Percentiles rank a stretch among this genome's conserved stretches.
These are phyloP conservation scores for Penicillium sp. DNA, from an alignment of 2,329 filamentous ascomycete genomes.

Conservation along the genomic window DNA sequence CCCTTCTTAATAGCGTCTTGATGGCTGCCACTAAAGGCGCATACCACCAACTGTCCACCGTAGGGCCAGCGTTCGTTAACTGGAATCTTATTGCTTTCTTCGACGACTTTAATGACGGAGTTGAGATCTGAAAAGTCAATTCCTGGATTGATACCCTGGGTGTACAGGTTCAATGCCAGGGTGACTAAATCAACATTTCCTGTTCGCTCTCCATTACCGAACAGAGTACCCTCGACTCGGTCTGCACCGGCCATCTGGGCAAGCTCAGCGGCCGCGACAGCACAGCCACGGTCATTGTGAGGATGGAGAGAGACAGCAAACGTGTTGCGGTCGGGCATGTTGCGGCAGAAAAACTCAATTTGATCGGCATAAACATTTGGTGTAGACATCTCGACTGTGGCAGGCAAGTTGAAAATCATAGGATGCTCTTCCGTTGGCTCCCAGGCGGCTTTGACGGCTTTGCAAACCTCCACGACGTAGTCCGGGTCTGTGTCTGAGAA, in stretches of 20 bases:
- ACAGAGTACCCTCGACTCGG: slow-evolving; percentile 87
- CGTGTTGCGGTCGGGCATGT: slow-evolving; percentile 81
- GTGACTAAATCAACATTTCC: slow-evolving; percentile 96
- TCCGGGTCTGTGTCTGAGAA: slow-evolving; percentile 90
- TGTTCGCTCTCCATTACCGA: slow-evolving; percentile 92
- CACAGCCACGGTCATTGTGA: slow-evolving; percentile 91
- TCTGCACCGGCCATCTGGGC: slow-evolving; percentile 96
- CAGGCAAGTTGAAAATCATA: slow-evolving; percentile 95
- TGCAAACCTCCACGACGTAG: slow-evolving; percentile 77
- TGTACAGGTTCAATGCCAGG: slow-evolving; percentile 88
- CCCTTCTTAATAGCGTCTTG: slow-evolving; percentile 97
- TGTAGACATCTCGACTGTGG: slow-evolving; percentile 91
- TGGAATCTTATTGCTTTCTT: slow-evolving; percentile 91
- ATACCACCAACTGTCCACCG: slow-evolving; percentile 85
- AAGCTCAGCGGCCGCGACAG: slow-evolving; percentile 82
- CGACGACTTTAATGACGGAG: slow-evolving; percentile 80
- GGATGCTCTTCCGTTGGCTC: slow-evolving; percentile 71
- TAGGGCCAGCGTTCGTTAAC: slow-evolving; percentile 88
- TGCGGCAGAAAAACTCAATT: slow-evolving; percentile 89
- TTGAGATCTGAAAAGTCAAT: slow-evolving; percentile 91
- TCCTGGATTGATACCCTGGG: slow-evolving; percentile 78
- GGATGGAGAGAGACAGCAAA: slow-evolving; percentile 86
- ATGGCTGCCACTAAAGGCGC: slow-evolving; percentile 86
- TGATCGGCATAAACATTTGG: slow-evolving; percentile 95
- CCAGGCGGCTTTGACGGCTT: slow-evolving; percentile 94